These are phyloP conservation scores for Apiotrichum domesticum DNA, from an alignment of 1,284 basidiomycete species.

Conservation along the genomic window DNA sequence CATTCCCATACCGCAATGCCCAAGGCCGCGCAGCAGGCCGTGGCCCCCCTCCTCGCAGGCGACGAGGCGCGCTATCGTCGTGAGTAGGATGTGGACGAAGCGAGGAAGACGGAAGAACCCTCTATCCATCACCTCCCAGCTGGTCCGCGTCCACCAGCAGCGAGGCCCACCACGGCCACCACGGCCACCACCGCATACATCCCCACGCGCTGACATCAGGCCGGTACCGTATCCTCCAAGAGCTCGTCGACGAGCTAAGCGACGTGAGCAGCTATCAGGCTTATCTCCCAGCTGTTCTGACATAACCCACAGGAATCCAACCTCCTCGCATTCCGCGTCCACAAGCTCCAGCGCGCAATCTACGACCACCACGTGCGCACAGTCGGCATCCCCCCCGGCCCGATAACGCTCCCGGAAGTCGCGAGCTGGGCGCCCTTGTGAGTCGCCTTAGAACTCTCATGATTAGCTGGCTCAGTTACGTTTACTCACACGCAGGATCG, in stretches of 20 bases:
- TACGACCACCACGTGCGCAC: constrained; percentile 15
- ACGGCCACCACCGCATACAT: too few species aligned
- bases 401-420: constrained; percentile 9
- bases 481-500: not conserved
- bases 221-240: constrained; percentile 21
- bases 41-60: constrained; percentile 14
- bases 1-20: not conserved
- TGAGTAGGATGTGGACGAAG: not conserved
- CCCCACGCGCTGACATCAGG: constrained; percentile 6
- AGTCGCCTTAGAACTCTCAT: not conserved
- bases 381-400: constrained; percentile 9
- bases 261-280: constrained; percentile 14
- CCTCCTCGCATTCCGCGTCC: constrained; percentile 17
- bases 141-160: too few species aligned
- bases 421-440: constrained; percentile 18
- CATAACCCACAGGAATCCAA: constrained; percentile 16
- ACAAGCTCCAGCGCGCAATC: constrained; percentile 18
- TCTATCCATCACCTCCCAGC: too few species aligned
- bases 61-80: constrained; percentile 20
- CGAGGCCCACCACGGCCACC: too few species aligned
- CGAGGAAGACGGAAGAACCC: too few species aligned
- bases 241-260: constrained; percentile 25
- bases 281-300: not conserved
- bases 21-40: not conserved
- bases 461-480: not conserved